A percentile compares a stretch with the other conserved stretches of the same genome.
Evolutionary conservation across 106 monocot species (phyloP).

Genomic region (Cymbidium sinense): DNA sequence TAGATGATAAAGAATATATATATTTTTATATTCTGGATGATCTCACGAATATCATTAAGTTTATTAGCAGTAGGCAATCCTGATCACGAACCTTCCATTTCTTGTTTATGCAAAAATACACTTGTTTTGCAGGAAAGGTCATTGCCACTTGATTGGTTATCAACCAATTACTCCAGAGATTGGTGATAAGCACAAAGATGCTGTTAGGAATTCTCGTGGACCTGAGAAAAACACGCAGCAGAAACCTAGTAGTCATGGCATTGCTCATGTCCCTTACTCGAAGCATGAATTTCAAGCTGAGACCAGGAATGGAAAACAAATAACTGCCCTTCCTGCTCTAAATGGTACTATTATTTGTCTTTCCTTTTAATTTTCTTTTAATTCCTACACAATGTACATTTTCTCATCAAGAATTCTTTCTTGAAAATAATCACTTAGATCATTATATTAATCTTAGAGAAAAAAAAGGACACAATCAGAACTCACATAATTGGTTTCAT

Average conservation of each 20-base stretch:
- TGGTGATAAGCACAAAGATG: constrained; percentile 10
- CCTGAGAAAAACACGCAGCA: constrained; percentile 6
- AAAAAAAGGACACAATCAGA: no score
- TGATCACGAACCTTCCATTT: neutral
- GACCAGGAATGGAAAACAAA: neutral
- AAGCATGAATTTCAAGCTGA: neutral
- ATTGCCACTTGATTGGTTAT: constrained; percentile 61
- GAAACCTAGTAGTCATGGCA: neutral
- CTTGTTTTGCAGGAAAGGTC: constrained; percentile 31
- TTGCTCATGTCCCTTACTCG: neutral
- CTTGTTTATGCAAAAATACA: neutral
- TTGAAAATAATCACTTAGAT: no score
- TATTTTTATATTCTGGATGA: neutral
- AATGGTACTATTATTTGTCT: constrained; percentile 5
- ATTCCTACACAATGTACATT: no score
- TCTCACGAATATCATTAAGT: neutral
- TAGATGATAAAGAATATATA: neutral
- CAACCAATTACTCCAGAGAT: constrained; percentile 21
- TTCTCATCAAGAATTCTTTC: no score
- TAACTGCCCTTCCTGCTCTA: constrained; percentile 3
- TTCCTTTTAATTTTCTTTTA: neutral
- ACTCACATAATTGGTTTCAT: no score
- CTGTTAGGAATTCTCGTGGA: constrained; percentile 13
- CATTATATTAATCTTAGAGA: no score
- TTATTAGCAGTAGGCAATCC: neutral